These are phyloP conservation scores for Sporothrix euskadiensis DNA, from an alignment of 2,329 filamentous ascomycete genomes.

Conservation along the genomic window DNA sequence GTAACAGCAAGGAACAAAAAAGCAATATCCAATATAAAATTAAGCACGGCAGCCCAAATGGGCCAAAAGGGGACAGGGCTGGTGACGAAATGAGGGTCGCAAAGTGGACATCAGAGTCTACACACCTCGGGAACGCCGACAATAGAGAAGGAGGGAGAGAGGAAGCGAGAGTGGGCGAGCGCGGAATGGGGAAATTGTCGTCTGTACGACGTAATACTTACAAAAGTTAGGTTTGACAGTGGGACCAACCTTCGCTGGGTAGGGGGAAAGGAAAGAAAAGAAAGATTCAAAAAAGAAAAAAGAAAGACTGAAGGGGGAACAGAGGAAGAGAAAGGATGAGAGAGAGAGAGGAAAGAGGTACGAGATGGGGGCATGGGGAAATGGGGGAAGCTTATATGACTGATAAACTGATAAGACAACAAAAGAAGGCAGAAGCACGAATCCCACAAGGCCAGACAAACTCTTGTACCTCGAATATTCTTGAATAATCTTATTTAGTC, in stretches of 20 bases:
- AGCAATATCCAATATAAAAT: not conserved
- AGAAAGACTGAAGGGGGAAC: not conserved
- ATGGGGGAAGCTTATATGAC: conserved; percentile 23
- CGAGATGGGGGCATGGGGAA: conserved; percentile 2
- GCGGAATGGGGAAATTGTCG: conserved; percentile 6
- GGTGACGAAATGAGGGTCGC: conserved; percentile 4
- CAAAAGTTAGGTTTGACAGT: not conserved
- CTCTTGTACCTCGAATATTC: not conserved
- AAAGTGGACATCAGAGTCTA: conserved; percentile 4
- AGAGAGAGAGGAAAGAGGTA: not conserved
- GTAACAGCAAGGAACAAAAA: not conserved
- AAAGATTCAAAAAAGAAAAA: not conserved
- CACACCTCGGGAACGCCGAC: conserved; percentile 23
- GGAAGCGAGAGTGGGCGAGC: not conserved
- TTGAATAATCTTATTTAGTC: conserved; percentile 23
- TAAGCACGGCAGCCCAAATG: not conserved
- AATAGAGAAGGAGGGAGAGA: not conserved
- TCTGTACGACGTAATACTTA: not conserved
- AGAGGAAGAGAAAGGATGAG: conserved; percentile 4
- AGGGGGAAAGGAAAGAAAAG: not conserved
- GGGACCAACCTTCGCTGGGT: not conserved
- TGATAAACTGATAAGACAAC: conserved; percentile 26
- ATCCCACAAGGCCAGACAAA: not conserved
- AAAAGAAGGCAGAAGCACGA: not conserved
- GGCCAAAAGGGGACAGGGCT: not conserved